Conservation (phyloP, 1,284 basidiomycete genomes). For the Papiliotrema laurentii region DNA sequence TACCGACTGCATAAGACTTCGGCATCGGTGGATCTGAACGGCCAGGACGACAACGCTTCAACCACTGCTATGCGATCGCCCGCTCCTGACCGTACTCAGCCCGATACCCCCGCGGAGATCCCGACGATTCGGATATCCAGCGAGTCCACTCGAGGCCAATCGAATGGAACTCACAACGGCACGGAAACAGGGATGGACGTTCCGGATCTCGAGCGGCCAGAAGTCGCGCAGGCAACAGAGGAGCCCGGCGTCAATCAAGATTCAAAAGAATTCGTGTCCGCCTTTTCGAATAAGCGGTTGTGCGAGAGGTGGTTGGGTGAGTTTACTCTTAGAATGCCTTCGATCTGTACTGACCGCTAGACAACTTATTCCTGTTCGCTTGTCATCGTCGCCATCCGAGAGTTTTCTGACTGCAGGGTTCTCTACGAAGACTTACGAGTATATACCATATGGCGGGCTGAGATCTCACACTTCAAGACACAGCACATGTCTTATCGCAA, state of each 20-base stretch:
- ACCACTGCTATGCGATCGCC: slow-evolving; percentile 45
- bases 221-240: slow-evolving; percentile 38
- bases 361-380: slow-evolving; percentile 85
- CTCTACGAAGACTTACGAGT: slow-evolving; percentile 98
- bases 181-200: slow-evolving; percentile 39
- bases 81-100: slow-evolving; percentile 6
- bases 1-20: slow-evolving; percentile 65
- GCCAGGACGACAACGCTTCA: slow-evolving; percentile 71
- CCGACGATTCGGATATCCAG: slow-evolving; percentile 87
- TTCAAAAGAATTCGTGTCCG: slow-evolving; percentile 58
- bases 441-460: slow-evolving; percentile 98
- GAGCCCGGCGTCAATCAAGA: slow-evolving; percentile 44
- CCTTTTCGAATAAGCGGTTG: slow-evolving; percentile 92
- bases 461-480: slow-evolving; percentile 97
- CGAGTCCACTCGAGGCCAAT: slow-evolving; percentile 59
- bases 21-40: slow-evolving; percentile 53
- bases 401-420: slow-evolving; percentile 50
- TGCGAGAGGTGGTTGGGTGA: slow-evolving; percentile 90
- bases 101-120: slow-evolving; percentile 51
- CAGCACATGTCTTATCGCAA: slow-evolving; percentile 94
- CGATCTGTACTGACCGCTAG: slow-evolving; percentile 10
- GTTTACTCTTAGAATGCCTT: slow-evolving; percentile 1
- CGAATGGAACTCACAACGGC: slow-evolving; percentile 10
- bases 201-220: slow-evolving; percentile 45
- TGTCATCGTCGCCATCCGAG: not conserved